A percentile compares a stretch with the other conserved stretches of the same genome.
Conservation (phyloP, 2,329 filamentous ascomycete species). For the Venturia aucupariae region DNA sequence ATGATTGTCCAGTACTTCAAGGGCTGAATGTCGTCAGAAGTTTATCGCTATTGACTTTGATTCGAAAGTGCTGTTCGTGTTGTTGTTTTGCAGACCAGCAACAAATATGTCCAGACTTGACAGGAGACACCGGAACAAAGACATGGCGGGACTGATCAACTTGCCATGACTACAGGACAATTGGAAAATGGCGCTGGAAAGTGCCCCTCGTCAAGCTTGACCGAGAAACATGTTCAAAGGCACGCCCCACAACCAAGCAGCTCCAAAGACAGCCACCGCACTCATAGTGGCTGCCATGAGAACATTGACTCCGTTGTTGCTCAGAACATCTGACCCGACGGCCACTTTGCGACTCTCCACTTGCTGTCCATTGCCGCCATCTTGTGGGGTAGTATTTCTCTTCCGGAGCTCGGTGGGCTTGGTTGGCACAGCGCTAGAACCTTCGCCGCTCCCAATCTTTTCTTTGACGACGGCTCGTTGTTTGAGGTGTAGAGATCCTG, state of each 20-base stretch:
- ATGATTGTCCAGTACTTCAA: too few relatives aligned
- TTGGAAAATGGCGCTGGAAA: not conserved
- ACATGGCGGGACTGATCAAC: not conserved
- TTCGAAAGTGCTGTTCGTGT: too few relatives aligned
- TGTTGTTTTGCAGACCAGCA: not conserved
- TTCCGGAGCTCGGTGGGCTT: conserved; percentile 24
- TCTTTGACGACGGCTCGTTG: conserved; percentile 21
- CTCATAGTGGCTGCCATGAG: conserved; percentile 82
- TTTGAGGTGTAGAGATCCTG: conserved; percentile 24
- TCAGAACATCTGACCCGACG: conserved; percentile 64
- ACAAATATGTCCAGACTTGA: not conserved
- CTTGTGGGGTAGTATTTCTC: conserved; percentile 15
- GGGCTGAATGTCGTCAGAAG: too few relatives aligned
- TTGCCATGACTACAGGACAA: not conserved
- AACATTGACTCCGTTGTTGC: conserved; percentile 95
- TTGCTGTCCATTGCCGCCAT: conserved; percentile 27
- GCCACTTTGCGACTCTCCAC: conserved; percentile 46
- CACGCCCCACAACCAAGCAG: conserved; percentile 34
- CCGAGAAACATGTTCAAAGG: conserved; percentile 7
- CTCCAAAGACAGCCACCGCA: conserved; percentile 61
- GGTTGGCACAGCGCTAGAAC: conserved; percentile 26
- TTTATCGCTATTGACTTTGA: too few relatives aligned
- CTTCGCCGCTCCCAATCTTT: conserved; percentile 23
- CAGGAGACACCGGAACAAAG: not conserved
- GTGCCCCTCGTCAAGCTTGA: not conserved